A percentile compares a stretch with the other conserved stretches of the same genome.
Conservation (phyloP, 768 basidiomycete species). For the Leucosporidium scottii region DNA sequence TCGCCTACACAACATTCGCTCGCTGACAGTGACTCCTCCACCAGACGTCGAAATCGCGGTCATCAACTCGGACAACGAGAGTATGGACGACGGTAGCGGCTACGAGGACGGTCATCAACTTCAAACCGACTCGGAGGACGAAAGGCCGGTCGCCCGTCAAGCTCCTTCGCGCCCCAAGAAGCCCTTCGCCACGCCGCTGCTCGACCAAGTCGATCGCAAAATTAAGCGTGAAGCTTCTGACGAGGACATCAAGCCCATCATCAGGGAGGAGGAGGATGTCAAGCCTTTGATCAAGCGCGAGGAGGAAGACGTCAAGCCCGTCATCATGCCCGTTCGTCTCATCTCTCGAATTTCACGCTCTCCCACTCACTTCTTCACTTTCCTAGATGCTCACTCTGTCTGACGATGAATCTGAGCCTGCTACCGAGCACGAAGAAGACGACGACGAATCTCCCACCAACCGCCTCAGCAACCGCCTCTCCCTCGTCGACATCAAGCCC, state of each 20-base stretch:
- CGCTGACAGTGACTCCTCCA: no score
- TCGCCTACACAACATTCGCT: neutral
- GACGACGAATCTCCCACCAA: no score
- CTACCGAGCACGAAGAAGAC: neutral
- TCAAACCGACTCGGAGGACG: neutral
- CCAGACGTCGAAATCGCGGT: conserved; percentile 18
- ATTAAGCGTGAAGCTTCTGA: neutral
- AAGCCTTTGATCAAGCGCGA: neutral
- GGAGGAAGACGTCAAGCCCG: neutral
- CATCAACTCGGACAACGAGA: neutral
- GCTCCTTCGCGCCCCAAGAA: no score
- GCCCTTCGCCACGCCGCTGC: no score
- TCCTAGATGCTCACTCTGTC: neutral
- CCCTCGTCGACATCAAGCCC: neutral
- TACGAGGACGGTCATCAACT: no score
- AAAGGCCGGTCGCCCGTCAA: no score
- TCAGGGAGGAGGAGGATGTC: neutral
- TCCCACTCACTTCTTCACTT: neutral
- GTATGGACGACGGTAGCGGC: neutral
- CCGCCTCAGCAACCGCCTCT: no score
- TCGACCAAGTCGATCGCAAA: neutral
- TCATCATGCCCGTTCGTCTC: neutral
- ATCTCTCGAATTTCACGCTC: neutral
- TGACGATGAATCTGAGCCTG: neutral
- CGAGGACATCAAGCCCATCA: neutral